Base-by-base conservation (phyloP, 176 grass and related monocot genomes). In the Melocanna baccifera region DNA sequence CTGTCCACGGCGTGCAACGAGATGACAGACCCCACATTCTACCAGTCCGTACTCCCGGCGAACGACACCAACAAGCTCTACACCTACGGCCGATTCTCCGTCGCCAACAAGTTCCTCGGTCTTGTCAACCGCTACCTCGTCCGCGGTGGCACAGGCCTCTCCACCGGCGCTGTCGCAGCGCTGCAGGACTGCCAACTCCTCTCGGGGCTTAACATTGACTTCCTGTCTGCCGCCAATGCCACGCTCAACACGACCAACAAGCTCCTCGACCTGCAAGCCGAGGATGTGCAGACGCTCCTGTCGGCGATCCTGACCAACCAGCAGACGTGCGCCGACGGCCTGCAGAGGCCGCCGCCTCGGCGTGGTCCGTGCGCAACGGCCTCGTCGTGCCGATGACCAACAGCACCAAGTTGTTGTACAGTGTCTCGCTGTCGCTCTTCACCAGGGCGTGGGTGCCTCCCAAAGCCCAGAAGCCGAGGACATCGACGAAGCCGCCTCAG, bases 251-350 rank as follows among this genome's bases (percentile, higher is more conserved):
- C 73, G 14, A 87, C 87, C 15, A 92, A 48, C 66, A 64, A 55
- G 22, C 96, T 98, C 18, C 82, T 98, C 12, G 89, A 98, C 87
- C 91, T 83, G 14, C 96, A 98, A 83, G 37, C 93, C 7, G 96
- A 98, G 81, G 43, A 85, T 70, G 83, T 93, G 34, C 93, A 93
- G 70, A 95, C 96, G 47, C 85, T 94, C 58, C 89, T 98, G 47
- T 95, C 96, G 9, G 96, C 93, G 13, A 90, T 98, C 82, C 51
- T 98, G 29, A 98, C 96, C 67, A 98, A 98, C 87, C 96, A 98
- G 86, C 96, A 95, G 86, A 98, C 96, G 9, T 98, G 96, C 72
- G 79, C 86, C 84, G 96, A 98, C 63, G 93, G 96, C 22, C 85
- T 98, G 11, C 91, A 95, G 82, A 95, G 82, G 93, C 70, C 30